Base-by-base conservation (phyloP, 192 early-diverging fungal species). In the Chytriomyces sp. region DNA sequence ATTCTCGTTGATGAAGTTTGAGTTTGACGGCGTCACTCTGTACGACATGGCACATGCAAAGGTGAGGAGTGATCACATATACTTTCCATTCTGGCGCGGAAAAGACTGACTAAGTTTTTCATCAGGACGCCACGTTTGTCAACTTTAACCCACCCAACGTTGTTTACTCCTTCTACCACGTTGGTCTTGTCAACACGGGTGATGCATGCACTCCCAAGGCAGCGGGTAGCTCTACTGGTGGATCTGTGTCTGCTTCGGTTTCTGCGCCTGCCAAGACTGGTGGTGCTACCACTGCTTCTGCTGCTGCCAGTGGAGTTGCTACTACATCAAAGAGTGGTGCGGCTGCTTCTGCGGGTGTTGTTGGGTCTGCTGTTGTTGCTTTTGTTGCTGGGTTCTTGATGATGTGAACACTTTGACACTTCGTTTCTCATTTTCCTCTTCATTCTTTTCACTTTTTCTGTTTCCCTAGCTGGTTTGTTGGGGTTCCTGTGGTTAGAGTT, bases 61-160 rank as follows among this genome's bases (percentile, higher is more conserved):
- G 71, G 35, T 35, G 35, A n/a, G n/a, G 35, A 2, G 35, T 35
- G 28, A 35, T n/a, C n/a, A n/a, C 28, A 35, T 35, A 35, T 35
- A 35, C 1, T 35, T 35, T 35, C 28, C 28, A 35, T 35, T 35
- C 28, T 35, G 28, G 28, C 35, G 35, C 35, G 35, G 35, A 35
- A 35, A 35, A 35, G 35, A 35, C 35, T 35, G 35, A 35, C 35
- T 35, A 4, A 35, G 35, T 35, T 35, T 35, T 35, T 35, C 35
- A 4, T 35, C 4, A 35, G 35, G 71, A 73, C 26, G 71, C 71
- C 71, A 73, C 71, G 5, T 73, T 73, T 46, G 71, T 73, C 60
- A 73, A 73, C 71, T 73, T 73, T 63, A 62, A 45, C 43, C 59
- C 71, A 8, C 71, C 71, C 8, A 62, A 61, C 60, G 59, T 44